Conservation (phyloP, 345 rosid genomes). For the Lagerstroemia speciosa region DNA sequence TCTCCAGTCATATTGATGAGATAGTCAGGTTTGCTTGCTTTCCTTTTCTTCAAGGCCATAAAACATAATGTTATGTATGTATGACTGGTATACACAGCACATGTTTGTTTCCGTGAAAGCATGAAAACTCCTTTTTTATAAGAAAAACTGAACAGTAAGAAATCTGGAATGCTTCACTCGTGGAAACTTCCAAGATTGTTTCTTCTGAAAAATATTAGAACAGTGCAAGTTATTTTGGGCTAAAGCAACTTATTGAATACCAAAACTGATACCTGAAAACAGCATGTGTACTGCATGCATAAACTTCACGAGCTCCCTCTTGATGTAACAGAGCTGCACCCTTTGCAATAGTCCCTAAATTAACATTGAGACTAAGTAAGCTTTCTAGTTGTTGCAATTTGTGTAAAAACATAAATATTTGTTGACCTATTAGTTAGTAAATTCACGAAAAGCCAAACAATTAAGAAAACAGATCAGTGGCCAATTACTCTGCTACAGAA, state of each 20-base stretch:
- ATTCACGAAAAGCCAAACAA: neutral
- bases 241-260: neutral
- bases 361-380: slow-evolving; percentile 10
- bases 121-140: neutral
- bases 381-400: neutral
- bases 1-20: neutral
- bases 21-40: neutral
- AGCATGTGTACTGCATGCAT: slow-evolving; percentile 92
- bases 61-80: neutral
- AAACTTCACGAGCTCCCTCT: slow-evolving; percentile 96
- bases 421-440: neutral
- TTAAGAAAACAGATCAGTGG: neutral
- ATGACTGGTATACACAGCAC: neutral
- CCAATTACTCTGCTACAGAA: neutral
- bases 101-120: no score
- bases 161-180: no score
- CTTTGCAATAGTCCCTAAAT: slow-evolving; percentile 76
- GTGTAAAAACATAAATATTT: neutral
- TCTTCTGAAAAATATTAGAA: neutral
- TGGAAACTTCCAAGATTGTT: neutral
- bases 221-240: neutral
- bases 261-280: slow-evolving; percentile 63
- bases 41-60: neutral
- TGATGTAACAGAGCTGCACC: slow-evolving; percentile 95
- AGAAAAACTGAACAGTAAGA: neutral